Evolutionary conservation across 2,329 filamentous ascomycete species (phyloP), one percentile per base, ranked within the genome.

Genomic region (Amesomyces nigricolor): DNA sequence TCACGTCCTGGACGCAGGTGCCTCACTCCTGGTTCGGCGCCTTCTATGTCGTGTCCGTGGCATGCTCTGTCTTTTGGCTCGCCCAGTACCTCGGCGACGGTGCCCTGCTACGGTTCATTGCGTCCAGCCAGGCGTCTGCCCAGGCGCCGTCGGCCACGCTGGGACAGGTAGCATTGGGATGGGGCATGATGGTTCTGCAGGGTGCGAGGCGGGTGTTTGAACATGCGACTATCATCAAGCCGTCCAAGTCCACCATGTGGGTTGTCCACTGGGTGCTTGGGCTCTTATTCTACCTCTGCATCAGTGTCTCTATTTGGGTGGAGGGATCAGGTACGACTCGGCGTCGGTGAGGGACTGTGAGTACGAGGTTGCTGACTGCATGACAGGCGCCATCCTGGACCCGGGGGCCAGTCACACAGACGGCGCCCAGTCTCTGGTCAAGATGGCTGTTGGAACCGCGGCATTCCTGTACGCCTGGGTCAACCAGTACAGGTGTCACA

Each of bases 21-120:
- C 91, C 92, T 19, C 94, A 97, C 72, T 80, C 80, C 59, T 97
- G 89, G 85, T 97, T 97, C 70, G 80, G 78, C 43, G 88, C 94
- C 64, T 97, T 96, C 73, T 97, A 99, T 69, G 67, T 88, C 51
- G 69, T 84, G 37, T 92, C 89, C 3, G 72, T 91, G 4, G 67
- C 74, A 2, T 84, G 82, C 57, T 91, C 89, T 0, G 65, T 82
- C 4, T 87, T 91, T 68, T 96, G 91, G 90, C 80, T 78, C 0
- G 70, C 72, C 62, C 86, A 91, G 69, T 79, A 87, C 52, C 61
- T 80, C 22, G 71, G 65, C 26, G 69, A 74, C 57, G 87, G 88
- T 1, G 58, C 66, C 0, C 63, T 80, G 16, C 78, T 90, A 67
- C 68, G 70, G 29, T 65, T 68, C 14, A 66, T 83, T 70, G 68